A percentile compares a stretch with the other conserved stretches of the same genome.
Evolutionary conservation across 192 early-diverging fungal genomes (phyloP).

Genomic region (Coemansia sp.): DNA sequence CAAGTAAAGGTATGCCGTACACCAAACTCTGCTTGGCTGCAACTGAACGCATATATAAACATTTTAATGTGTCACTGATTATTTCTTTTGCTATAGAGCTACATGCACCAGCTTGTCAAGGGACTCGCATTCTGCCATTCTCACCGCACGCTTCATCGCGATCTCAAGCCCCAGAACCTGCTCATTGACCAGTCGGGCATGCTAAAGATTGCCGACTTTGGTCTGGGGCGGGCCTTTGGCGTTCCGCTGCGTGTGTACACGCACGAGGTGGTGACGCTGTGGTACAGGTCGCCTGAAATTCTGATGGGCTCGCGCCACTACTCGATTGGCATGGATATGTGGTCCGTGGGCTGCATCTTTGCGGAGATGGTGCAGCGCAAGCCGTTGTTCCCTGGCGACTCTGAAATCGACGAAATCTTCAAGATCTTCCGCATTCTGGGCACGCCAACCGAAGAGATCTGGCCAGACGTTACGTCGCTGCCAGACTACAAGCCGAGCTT

Average conservation of each 20-base stretch:
- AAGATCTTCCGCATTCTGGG: slow-evolving; percentile 84
- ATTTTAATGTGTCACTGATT: background rate
- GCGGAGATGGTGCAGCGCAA: slow-evolving; percentile 83
- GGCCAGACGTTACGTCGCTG: slow-evolving; percentile 72
- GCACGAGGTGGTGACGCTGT: slow-evolving; percentile 92
- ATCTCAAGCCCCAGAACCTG: slow-evolving; percentile 98
- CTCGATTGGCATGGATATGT: slow-evolving; percentile 94
- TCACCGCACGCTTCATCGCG: slow-evolving; percentile 91
- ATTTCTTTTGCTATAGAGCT: slow-evolving; percentile 61
- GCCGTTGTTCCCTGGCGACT: slow-evolving; percentile 87
- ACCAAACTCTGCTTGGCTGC: background rate
- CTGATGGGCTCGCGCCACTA: slow-evolving; percentile 88
- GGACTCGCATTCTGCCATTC: slow-evolving; percentile 91
- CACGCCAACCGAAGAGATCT: slow-evolving; percentile 75
- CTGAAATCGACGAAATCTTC: slow-evolving; percentile 93
- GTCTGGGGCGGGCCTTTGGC: slow-evolving; percentile 88
- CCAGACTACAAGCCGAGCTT: slow-evolving; percentile 83
- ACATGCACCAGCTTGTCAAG: slow-evolving; percentile 83
- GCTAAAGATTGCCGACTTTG: slow-evolving; percentile 95
- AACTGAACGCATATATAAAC: background rate
- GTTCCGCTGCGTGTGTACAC: slow-evolving; percentile 92
- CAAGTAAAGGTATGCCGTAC: slow-evolving; percentile 58
- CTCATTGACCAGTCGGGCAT: slow-evolving; percentile 85
- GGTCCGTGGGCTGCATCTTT: slow-evolving; percentile 97
- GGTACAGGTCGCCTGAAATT: slow-evolving; percentile 96